Percentiles rank a stretch among this genome's conserved stretches.
Conservation (phyloP, 2,329 filamentous ascomycete species). For the Aureobasidium mangrovei region DNA sequence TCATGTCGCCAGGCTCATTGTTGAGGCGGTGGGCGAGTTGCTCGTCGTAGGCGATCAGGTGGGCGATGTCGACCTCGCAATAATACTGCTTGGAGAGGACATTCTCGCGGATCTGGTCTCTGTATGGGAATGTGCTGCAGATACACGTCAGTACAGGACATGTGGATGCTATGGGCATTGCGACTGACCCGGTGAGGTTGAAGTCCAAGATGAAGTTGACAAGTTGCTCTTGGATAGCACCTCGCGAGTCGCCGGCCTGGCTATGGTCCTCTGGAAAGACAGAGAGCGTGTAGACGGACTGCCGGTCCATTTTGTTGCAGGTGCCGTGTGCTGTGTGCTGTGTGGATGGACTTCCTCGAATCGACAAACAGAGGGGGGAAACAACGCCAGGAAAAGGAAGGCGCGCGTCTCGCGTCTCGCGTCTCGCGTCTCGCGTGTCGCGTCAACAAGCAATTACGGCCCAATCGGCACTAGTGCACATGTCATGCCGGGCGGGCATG, state of each 20-base stretch:
- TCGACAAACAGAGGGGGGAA: background rate
- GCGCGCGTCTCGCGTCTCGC: background rate
- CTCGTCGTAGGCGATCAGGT: slow-evolving; percentile 93
- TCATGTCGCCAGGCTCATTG: slow-evolving; percentile 83
- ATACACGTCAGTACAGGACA: too few relatives aligned
- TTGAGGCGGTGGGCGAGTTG: slow-evolving; percentile 84
- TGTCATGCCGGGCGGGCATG: background rate
- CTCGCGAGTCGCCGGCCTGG: slow-evolving; percentile 28
- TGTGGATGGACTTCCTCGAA: background rate
- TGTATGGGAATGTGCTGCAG: slow-evolving; percentile 28
- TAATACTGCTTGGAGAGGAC: slow-evolving; percentile 88
- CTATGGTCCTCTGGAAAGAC: slow-evolving; percentile 51
- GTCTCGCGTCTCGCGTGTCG: background rate
- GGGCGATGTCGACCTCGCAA: slow-evolving; percentile 91
- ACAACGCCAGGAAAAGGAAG: background rate
- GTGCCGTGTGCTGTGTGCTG: background rate
- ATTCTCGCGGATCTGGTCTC: slow-evolving; percentile 93
- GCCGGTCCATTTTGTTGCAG: slow-evolving; percentile 62
- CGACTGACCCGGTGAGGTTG: slow-evolving; percentile 44
- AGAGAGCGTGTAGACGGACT: slow-evolving; percentile 77
- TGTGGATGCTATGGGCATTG: too few relatives aligned
- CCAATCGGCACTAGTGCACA: background rate
- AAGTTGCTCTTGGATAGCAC: slow-evolving; percentile 64
- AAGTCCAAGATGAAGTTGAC: slow-evolving; percentile 91
- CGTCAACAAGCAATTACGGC: background rate